phyloP scores from a whole-genome alignment of 352 stramenopile species.

The Elongisporangium undulatum region DNA sequence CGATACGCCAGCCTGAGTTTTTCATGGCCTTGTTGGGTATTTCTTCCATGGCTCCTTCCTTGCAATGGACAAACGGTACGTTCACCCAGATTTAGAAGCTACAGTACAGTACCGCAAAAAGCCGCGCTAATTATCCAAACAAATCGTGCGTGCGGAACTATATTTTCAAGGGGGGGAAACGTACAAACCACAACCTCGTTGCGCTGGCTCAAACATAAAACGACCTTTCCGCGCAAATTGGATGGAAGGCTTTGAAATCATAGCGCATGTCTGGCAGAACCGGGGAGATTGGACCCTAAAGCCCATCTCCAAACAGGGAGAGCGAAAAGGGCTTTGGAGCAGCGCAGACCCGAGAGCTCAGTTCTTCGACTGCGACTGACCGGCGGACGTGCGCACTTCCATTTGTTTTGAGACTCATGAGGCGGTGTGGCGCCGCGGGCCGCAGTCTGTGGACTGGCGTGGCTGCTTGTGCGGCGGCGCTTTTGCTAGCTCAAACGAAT shows the following conservation, averaged over 20 bases:
- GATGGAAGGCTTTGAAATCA: neutral
- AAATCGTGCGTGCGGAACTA: neutral
- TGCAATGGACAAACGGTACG: neutral
- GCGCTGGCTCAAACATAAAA: neutral
- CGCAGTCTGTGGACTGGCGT: neutral
- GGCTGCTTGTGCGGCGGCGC: neutral
- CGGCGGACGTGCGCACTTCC: neutral
- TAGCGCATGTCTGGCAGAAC: neutral
- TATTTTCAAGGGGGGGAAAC: neutral
- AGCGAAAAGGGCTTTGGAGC: neutral
- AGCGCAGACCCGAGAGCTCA: neutral
- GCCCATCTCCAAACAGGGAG: neutral
- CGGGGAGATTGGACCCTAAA: neutral
- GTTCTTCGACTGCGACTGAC: neutral
- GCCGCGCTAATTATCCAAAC: neutral
- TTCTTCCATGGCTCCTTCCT: neutral
- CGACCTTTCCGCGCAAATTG: neutral
- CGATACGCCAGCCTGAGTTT: neutral
- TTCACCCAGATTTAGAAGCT: neutral
- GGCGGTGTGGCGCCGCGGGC: neutral
- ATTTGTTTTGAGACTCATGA: neutral
- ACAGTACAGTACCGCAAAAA: no score
- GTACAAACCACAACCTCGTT: neutral
- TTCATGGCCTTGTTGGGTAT: neutral
- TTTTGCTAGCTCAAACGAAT: neutral